phyloP scores from a whole-genome alignment of 1,139 yeast species.

The Yamadazyma epiphylla region DNA sequence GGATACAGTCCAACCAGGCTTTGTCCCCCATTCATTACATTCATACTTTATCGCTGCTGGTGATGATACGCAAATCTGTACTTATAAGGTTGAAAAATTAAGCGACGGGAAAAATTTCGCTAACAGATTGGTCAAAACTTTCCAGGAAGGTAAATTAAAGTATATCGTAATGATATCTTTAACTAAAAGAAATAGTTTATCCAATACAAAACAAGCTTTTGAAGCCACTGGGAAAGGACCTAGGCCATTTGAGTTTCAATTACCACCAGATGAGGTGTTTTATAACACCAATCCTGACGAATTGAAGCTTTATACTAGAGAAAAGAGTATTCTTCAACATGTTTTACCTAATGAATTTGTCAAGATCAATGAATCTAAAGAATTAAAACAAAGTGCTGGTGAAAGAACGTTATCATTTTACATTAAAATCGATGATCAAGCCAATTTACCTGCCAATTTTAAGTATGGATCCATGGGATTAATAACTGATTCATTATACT shows the following conservation, averaged over 20 bases:
- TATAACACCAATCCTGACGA: constrained; percentile 23
- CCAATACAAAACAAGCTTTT: constrained; percentile 6
- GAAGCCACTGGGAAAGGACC: constrained; percentile 15
- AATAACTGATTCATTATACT: constrained; percentile 33
- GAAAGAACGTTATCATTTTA: constrained; percentile 31
- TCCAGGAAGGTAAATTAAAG: constrained; percentile 25
- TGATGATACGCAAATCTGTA: constrained; percentile 25
- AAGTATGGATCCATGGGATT: constrained; percentile 22
- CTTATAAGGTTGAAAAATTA: constrained; percentile 27
- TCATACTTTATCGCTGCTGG: constrained; percentile 39
- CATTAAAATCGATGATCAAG: constrained; percentile 24
- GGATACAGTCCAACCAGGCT: constrained; percentile 21
- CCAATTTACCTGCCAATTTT: constrained; percentile 2
- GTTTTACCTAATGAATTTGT: constrained; percentile 25
- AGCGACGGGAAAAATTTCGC: constrained; percentile 32
- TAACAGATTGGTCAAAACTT: constrained; percentile 26
- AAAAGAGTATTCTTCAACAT: constrained; percentile 22
- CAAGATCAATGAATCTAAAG: constrained; percentile 16
- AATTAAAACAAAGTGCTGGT: constrained; percentile 20
- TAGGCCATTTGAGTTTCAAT: constrained; percentile 34
- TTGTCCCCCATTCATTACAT: constrained; percentile 41
- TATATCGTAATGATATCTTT: constrained; percentile 34
- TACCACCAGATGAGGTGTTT: constrained; percentile 22
- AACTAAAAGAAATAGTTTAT: constrained; percentile 26
- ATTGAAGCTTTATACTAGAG: constrained; percentile 13